These are phyloP conservation scores for Cladosporium halotolerans DNA, from an alignment of 2,329 filamentous ascomycete genomes.

Conservation along the genomic window DNA sequence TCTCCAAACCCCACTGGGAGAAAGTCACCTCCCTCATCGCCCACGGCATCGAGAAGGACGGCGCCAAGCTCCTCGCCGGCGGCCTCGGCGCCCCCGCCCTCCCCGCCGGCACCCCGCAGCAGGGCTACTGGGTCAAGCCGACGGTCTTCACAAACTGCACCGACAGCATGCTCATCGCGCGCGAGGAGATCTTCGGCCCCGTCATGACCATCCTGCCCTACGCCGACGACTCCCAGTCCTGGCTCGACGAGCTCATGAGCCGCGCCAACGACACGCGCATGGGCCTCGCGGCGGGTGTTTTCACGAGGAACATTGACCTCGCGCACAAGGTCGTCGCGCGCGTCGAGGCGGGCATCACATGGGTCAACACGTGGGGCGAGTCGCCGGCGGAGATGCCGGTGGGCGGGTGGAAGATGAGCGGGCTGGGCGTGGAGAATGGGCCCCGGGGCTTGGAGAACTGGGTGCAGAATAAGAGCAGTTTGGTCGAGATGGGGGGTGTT, in stretches of 20 bases:
- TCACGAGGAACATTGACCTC: conserved; percentile 66
- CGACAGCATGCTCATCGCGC: conserved; percentile 71
- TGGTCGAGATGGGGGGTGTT: conserved; percentile 71
- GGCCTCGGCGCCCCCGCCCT: conserved; percentile 54
- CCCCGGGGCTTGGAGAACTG: conserved; percentile 72
- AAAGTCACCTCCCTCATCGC: conserved; percentile 74
- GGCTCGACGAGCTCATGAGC: conserved; percentile 62
- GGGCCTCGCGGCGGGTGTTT: conserved; percentile 78
- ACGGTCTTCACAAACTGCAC: conserved; percentile 83
- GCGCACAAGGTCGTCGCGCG: conserved; percentile 66
- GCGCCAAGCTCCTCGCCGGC: conserved; percentile 67
- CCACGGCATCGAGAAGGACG: conserved; percentile 67
- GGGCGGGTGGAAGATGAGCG: conserved; percentile 87
- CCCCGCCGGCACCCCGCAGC: conserved; percentile 39
- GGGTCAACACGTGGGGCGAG: conserved; percentile 94
- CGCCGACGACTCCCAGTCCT: conserved; percentile 31
- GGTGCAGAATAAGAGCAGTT: conserved; percentile 79
- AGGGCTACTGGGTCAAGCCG: conserved; percentile 78
- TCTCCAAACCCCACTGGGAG: conserved; percentile 65
- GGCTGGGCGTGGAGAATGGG: conserved; percentile 82
- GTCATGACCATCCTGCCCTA: conserved; percentile 79
- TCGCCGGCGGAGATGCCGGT: conserved; percentile 87
- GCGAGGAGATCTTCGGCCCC: conserved; percentile 83
- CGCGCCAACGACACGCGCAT: conserved; percentile 72
- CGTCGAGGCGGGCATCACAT: conserved; percentile 79